A percentile compares a stretch with the other conserved stretches of the same genome.
These are phyloP conservation scores for Coniochaeta hoffmannii DNA, from an alignment of 2,329 filamentous ascomycete genomes.

Conservation along the genomic window DNA sequence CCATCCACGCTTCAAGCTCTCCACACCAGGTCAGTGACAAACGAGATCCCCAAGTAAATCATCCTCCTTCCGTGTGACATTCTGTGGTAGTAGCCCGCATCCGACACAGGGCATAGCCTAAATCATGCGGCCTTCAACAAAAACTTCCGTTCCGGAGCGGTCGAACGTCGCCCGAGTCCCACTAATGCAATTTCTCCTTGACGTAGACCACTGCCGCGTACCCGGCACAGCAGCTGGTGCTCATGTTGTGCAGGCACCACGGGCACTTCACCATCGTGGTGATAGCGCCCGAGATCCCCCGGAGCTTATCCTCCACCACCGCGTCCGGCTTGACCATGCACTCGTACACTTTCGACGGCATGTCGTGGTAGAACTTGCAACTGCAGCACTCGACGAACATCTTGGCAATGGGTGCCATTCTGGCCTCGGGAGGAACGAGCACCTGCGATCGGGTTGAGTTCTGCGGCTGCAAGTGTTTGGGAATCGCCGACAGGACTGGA, in stretches of 20 bases:
- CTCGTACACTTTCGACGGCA: slow-evolving; percentile 57
- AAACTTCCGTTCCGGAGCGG: neutral
- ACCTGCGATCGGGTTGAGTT: slow-evolving; percentile 5
- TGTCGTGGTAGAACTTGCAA: slow-evolving; percentile 58
- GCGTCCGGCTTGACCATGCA: slow-evolving; percentile 54
- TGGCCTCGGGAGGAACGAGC: slow-evolving; percentile 9
- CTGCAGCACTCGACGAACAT: slow-evolving; percentile 59
- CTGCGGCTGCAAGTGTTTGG: slow-evolving; percentile 18
- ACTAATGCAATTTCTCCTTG: slow-evolving; percentile 51
- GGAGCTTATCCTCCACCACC: slow-evolving; percentile 40
- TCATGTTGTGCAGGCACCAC: slow-evolving; percentile 68
- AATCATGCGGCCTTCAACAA: neutral
- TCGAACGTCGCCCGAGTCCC: too few species aligned
- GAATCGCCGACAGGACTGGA: slow-evolving; percentile 14
- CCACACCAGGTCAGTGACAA: neutral
- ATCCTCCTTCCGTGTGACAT: neutral
- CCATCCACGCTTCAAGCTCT: neutral
- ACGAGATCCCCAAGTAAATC: neutral
- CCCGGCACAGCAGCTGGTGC: slow-evolving; percentile 58
- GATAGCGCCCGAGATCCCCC: slow-evolving; percentile 48
- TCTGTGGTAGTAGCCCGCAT: neutral
- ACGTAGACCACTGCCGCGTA: slow-evolving; percentile 61
- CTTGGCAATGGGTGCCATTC: slow-evolving; percentile 41
- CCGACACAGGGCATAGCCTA: neutral
- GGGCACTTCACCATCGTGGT: slow-evolving; percentile 60